These are phyloP conservation scores for Fusarium decemcellulare DNA, from an alignment of 2,329 filamentous ascomycete species.

Conservation along the genomic window DNA sequence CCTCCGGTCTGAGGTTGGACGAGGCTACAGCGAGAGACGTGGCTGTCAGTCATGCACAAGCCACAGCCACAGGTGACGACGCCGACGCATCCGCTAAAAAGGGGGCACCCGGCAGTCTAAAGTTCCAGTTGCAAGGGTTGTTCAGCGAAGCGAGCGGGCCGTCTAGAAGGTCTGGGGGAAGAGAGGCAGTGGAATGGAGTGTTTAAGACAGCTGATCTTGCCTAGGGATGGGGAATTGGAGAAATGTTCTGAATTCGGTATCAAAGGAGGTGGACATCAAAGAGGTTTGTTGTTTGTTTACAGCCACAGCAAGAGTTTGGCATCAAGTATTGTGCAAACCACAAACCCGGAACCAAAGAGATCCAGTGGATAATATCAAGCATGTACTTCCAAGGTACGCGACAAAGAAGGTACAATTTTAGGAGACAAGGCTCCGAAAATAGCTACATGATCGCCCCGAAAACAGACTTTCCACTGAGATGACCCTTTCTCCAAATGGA, in stretches of 20 bases:
- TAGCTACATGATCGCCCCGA: background rate
- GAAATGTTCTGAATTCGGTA: slow-evolving; percentile 12
- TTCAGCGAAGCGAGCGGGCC: slow-evolving; percentile 32
- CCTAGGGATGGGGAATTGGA: slow-evolving; percentile 22
- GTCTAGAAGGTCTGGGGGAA: slow-evolving; percentile 28
- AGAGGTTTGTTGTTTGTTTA: too few species aligned
- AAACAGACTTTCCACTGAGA: background rate
- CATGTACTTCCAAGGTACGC: background rate
- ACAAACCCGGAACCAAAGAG: too few species aligned
- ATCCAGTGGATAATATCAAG: background rate
- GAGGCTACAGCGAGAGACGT: slow-evolving; percentile 33
- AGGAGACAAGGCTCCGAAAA: background rate
- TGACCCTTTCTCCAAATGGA: background rate
- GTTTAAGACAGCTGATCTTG: slow-evolving; percentile 34
- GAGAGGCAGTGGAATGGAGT: slow-evolving; percentile 18
- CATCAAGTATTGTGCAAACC: too few species aligned
- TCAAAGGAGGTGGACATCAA: slow-evolving; percentile 4
- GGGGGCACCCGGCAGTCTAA: slow-evolving; percentile 25
- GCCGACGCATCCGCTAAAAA: slow-evolving; percentile 41
- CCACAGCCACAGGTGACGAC: slow-evolving; percentile 28
- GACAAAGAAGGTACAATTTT: background rate
- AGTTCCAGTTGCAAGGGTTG: slow-evolving; percentile 16
- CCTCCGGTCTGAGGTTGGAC: slow-evolving; percentile 8
- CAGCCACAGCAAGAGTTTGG: too few species aligned
- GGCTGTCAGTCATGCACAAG: slow-evolving; percentile 29